Percentiles rank a stretch among this genome's conserved stretches.
Evolutionary conservation across 192 early-diverging fungal species (phyloP).

Genomic region (Rhizoclosmatium sp.): DNA sequence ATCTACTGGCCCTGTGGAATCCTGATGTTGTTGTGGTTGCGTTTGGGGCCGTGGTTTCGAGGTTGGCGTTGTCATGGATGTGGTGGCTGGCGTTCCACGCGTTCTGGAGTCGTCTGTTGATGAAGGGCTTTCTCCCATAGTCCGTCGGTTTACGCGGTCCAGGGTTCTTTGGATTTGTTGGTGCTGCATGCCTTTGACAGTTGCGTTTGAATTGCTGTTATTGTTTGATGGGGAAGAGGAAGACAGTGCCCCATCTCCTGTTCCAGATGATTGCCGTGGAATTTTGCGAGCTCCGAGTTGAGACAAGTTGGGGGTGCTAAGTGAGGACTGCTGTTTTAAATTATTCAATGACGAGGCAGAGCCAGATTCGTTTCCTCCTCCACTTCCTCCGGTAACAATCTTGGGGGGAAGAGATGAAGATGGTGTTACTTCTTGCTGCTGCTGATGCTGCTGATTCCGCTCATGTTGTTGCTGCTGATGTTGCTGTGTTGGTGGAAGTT

Average conservation of each 20-base stretch:
- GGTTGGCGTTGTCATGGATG: background rate
- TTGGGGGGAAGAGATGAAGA: background rate
- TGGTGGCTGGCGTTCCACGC: background rate
- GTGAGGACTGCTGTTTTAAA: background rate
- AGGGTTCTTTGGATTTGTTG: constrained; percentile 9
- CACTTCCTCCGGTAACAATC: background rate
- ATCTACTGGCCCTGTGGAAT: constrained; percentile 21
- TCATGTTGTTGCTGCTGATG: constrained; percentile 1
- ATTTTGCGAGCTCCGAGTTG: background rate
- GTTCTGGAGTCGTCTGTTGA: background rate
- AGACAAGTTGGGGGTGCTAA: constrained; percentile 18
- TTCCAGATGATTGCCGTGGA: background rate
- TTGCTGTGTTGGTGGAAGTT: background rate
- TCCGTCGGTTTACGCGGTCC: constrained; percentile 13
- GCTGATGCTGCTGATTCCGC: constrained; percentile 1
- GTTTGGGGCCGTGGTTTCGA: background rate
- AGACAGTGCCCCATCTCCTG: no score
- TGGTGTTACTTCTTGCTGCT: background rate
- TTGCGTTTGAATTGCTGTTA: background rate
- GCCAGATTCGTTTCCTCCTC: no score
- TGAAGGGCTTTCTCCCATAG: background rate
- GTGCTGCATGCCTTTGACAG: background rate
- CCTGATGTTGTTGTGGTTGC: background rate
- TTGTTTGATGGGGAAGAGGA: background rate
- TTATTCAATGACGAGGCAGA: background rate